These are phyloP conservation scores for Antrodiella citrinella DNA, from an alignment of 768 basidiomycete species.

Conservation along the genomic window DNA sequence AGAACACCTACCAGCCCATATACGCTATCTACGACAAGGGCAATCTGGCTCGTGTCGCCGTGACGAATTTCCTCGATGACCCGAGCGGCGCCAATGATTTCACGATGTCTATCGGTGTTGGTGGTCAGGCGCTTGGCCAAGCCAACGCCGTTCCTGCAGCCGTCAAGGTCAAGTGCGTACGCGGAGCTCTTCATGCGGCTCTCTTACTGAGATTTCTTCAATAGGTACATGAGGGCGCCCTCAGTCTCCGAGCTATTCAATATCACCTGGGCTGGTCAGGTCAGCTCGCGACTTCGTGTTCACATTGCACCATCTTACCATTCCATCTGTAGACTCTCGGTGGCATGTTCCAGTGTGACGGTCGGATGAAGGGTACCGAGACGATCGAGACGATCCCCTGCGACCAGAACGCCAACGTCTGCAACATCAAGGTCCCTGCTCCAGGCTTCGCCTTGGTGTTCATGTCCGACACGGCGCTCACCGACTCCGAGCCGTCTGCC, in stretches of 20 bases:
- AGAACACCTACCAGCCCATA: conserved; percentile 28
- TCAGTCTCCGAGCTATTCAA: not conserved
- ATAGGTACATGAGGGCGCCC: conserved; percentile 37
- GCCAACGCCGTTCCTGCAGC: conserved; percentile 31
- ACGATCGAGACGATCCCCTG: conserved; percentile 55
- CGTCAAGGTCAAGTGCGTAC: conserved; percentile 45
- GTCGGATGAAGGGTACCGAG: conserved; percentile 48
- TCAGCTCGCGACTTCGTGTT: conserved; percentile 10
- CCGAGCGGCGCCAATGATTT: conserved; percentile 34
- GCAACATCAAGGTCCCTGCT: conserved; percentile 54
- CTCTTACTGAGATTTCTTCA: not conserved
- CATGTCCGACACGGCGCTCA: conserved; percentile 36
- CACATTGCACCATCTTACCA: not conserved
- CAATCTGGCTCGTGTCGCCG: conserved; percentile 27
- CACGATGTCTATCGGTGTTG: conserved; percentile 41
- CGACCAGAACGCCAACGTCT: conserved; percentile 41
- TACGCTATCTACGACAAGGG: conserved; percentile 39
- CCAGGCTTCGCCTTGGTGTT: conserved; percentile 75
- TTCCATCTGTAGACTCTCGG: conserved; percentile 45
- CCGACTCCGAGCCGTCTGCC: conserved; percentile 25
- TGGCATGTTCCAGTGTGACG: conserved; percentile 55
- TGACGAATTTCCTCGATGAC: conserved; percentile 40
- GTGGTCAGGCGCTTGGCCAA: conserved; percentile 33
- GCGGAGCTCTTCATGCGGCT: too few species aligned
- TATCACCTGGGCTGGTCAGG: not conserved